Conservation (phyloP, 2,329 filamentous ascomycete genomes). For the Ophiocordyceps camponoti-floridani region DNA sequence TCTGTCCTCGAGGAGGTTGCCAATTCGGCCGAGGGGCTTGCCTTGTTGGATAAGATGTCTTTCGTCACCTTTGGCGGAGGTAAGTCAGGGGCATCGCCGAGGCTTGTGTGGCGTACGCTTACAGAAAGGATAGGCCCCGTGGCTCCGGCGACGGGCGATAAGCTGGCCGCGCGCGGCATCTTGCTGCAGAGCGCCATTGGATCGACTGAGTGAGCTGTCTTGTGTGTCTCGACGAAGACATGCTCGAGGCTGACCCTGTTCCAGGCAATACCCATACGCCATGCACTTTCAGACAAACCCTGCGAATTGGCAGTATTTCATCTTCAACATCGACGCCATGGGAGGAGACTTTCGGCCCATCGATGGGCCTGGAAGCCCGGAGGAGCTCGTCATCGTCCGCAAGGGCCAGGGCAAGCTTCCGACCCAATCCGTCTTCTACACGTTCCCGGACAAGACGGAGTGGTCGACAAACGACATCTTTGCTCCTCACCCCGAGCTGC, state of each 20-base stretch:
- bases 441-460: slow-evolving; percentile 16
- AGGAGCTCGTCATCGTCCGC: slow-evolving; percentile 19
- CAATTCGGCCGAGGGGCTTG: slow-evolving; percentile 11
- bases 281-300: slow-evolving; percentile 14
- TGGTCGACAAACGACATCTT: slow-evolving; percentile 20
- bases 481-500: slow-evolving; percentile 13
- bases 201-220: slow-evolving; percentile 21
- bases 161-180: slow-evolving; percentile 16
- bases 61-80: slow-evolving; percentile 20
- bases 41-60: slow-evolving; percentile 14
- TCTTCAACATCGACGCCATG: slow-evolving; percentile 20
- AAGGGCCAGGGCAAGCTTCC: slow-evolving; percentile 16
- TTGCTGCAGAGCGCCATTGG: slow-evolving; percentile 18
- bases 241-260: not conserved
- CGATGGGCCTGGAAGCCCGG: slow-evolving; percentile 1
- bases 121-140: slow-evolving; percentile 14
- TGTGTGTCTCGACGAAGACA: too few species aligned
- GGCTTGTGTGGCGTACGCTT: not conserved
- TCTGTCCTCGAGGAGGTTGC: slow-evolving; percentile 25
- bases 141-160: slow-evolving; percentile 17
- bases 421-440: slow-evolving; percentile 16
- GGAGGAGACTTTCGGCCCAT: slow-evolving; percentile 20
- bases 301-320: slow-evolving; percentile 23
- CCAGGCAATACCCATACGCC: slow-evolving; percentile 16
- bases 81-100: slow-evolving; percentile 3